These are phyloP conservation scores for Kluyveromyces siamensis DNA, from an alignment of 805 yeast species.

Conservation along the genomic window DNA sequence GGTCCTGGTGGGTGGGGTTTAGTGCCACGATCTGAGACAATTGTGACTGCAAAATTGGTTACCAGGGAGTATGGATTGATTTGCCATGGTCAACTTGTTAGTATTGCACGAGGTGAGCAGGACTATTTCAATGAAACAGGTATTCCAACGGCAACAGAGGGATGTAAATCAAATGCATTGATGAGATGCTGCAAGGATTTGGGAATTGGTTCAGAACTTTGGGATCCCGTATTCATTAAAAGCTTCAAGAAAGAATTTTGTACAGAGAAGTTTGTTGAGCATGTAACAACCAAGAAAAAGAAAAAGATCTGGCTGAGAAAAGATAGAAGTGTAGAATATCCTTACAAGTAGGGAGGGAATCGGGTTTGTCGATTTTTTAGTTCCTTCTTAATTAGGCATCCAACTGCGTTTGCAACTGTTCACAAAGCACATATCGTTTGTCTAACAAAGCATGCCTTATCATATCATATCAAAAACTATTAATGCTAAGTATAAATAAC, in stretches of 20 bases:
- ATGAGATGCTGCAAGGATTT: conserved; percentile 98
- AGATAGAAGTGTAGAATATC: conserved; percentile 76
- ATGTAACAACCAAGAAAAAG: conserved; percentile 71
- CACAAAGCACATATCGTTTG: too few species aligned
- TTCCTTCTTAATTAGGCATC: too few species aligned
- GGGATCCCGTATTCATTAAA: conserved; percentile 92
- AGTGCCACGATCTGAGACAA: conserved; percentile 84
- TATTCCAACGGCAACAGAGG: conserved; percentile 92
- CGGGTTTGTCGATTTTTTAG: too few species aligned
- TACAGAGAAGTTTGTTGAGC: conserved; percentile 80
- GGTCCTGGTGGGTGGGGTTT: conserved; percentile 99
- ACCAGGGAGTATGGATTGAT: conserved; percentile 87
- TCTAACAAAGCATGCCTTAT: too few species aligned
- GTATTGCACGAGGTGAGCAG: conserved; percentile 94
- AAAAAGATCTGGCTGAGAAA: conserved; percentile 90
- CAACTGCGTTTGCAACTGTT: too few species aligned
- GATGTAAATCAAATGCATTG: conserved; percentile 91
- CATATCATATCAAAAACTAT: too few species aligned
- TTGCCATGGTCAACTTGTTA: conserved; percentile 79
- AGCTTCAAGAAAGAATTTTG: conserved; percentile 55
- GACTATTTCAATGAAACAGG: conserved; percentile 81
- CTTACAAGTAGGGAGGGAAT: conserved; percentile 42
- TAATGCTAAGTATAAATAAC: too few species aligned
- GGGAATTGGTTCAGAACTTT: conserved; percentile 91
- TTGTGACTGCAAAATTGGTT: conserved; percentile 61